Evolutionary conservation across 2,329 filamentous ascomycete species (phyloP), one percentile per base, ranked within the genome.

Genomic region (Magnaporthiopsis rhizophila): DNA sequence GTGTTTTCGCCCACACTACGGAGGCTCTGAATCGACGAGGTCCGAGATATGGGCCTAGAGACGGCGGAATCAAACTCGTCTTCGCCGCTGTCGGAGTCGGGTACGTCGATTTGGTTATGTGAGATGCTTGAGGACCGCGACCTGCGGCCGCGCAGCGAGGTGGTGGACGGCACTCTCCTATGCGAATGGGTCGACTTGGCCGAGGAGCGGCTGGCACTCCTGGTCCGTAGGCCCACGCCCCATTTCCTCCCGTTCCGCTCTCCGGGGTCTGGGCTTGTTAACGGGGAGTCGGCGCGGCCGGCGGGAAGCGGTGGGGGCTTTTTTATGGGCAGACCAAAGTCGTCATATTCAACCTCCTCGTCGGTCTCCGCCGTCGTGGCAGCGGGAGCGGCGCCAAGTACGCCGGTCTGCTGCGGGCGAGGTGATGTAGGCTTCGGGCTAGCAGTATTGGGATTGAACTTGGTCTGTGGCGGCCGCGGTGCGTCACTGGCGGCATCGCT

Each of bases 301-400:
- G 61, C 32, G 34, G 58, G 24, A 7, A 58, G 64, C 26, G 32
- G 66, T 45, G 1, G 65, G 21, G 45, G 34, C 69, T 80, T 83
- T 72, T 79, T 81, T 67, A 89, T 82, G 24, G 88, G 88, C 67
- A 91, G 77, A 62, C 89, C 89, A 73, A 91, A 91, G 68, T 91
- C 89, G 73, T 91, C 89, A 65, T 86, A 76, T 70, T 88, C 85
- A 62, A 71, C 73, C 65, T 69, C 71, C 67, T 70, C 71, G 66
- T 70, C 71, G 66, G 71, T n/a, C 24, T 59, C 45, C 21, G 56
- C 69, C 67, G 72, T 69, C 71, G 73, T 75, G 68, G 68, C 65
- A 66, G 65, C 67, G 65, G 66, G 32, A 32, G 68, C 18, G 24
- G 36, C 24, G 26, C 50, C 66, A 68, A 68, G 68, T 64, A 21